These are phyloP conservation scores for Stramenopiles sp. DNA, from an alignment of 352 stramenopile genomes.

Conservation along the genomic window DNA sequence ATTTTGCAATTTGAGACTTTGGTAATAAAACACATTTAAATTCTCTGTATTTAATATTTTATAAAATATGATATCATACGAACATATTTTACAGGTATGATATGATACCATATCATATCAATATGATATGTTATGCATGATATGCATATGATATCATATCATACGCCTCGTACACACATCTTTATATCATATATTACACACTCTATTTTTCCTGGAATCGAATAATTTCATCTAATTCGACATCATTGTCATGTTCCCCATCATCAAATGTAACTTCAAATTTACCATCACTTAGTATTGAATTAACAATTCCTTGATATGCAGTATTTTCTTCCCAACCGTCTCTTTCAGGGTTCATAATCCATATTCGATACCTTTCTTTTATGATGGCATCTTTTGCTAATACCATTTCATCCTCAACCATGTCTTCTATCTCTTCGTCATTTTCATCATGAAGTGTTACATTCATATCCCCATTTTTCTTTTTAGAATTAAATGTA, in stretches of 20 bases:
- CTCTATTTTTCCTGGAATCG: neutral
- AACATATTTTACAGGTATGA: no score
- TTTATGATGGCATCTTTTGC: neutral
- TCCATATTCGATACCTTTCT: neutral
- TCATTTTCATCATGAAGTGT: neutral
- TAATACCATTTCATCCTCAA: neutral
- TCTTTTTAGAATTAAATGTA: neutral
- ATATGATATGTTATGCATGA: no score
- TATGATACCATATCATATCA: no score
- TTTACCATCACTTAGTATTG: neutral
- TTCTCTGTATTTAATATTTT: no score
- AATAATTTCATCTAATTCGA: neutral
- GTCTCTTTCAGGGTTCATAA: neutral
- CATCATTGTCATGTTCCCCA: neutral
- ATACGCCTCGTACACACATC: neutral
- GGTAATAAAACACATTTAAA: no score
- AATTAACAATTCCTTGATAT: neutral
- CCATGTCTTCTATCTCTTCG: neutral
- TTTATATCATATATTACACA: neutral
- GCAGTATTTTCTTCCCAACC: neutral
- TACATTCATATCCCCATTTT: neutral
- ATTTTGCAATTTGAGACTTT: no score
- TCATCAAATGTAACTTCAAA: neutral
- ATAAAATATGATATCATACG: no score
- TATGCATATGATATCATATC: neutral